Base-by-base conservation (phyloP, 228 moss, liverwort and hornwort species). In the Sphagnum fallax region DNA sequence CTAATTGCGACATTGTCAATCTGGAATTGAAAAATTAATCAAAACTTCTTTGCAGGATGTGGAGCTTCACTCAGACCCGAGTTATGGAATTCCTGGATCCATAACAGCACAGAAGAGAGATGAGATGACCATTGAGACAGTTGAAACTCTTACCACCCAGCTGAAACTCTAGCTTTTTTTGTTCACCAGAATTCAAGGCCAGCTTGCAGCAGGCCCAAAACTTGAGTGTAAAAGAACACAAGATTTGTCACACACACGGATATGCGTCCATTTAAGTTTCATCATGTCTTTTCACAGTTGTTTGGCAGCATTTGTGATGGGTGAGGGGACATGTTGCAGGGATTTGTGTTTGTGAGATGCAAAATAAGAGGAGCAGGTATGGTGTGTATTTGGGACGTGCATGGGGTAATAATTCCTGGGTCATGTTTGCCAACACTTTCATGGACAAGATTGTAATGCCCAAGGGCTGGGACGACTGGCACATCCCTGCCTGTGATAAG, bases 391-490 rank as follows among this genome's bases (percentile, higher is more conserved):
- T 92, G 65, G 92, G 90, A 11, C 83, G 90, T 0, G 84, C 88
- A 0, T 92, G 90, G 92, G 92, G 88, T 5, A 70, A 67, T 1
- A 73, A 84, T 69, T 88, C 90, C 0, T 80, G 90, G 12, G 90
- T 90, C 0, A 88, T 92, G 4, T 92, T 88, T 70, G 73, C 82
- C 61, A 76, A 81, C 47, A 75, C 84, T 5, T 92, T 61, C 71
- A 82, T 92, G 84, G 80, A 75, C 68, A 65, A 86, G 48, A 73
- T 86, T 49, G 67, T 93, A 16, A 78, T 82, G 47, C 87, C 83
- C 4, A 65, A 64, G 4, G 90, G 86, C 16, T 90, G 90, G 90
- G 63, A 70, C 71, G 70, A 93, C 63, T 93, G 90, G 90, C 84
- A 84, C 64, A 2, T 82, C 5, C 78, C 80, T n/a, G 76, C 71